phyloP scores from a whole-genome alignment of 208 protist genomes.

The Trichomonas gallinae region DNA sequence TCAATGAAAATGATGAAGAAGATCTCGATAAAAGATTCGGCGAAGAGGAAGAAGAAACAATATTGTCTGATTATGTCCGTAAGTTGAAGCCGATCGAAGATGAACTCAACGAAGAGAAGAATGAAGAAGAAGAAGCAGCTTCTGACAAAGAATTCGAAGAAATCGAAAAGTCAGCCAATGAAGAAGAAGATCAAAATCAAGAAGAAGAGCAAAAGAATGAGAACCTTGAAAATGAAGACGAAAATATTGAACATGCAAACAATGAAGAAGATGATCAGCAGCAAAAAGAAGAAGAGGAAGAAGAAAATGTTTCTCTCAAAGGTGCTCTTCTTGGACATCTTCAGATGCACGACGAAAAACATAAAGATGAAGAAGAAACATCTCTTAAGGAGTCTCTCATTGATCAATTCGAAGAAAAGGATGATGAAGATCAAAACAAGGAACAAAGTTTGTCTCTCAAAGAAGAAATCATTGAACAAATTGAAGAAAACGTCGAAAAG shows the following conservation, averaged over 20 bases:
- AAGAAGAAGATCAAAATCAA: neutral
- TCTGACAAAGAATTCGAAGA: neutral
- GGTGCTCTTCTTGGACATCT: too few species aligned
- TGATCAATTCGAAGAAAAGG: too few species aligned
- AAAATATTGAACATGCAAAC: neutral
- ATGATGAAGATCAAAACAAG: too few species aligned
- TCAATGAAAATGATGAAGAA: neutral
- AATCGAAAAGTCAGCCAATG: neutral
- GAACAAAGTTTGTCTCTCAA: too few species aligned
- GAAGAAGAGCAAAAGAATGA: neutral
- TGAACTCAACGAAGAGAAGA: neutral
- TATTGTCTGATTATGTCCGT: too few species aligned
- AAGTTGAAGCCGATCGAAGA: neutral
- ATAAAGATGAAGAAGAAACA: too few species aligned
- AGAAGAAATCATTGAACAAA: neutral
- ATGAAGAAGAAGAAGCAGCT: neutral
- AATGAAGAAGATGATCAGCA: neutral
- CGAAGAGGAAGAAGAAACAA: neutral
- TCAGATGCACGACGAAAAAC: too few species aligned
- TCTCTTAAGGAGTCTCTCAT: too few species aligned
- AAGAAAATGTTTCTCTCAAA: neutral
- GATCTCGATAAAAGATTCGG: neutral
- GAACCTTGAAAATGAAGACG: neutral
- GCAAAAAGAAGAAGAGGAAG: neutral
- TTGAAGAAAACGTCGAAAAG: neutral